Conservation (phyloP, 768 basidiomycete species). For the Cyclocybe cylindracea region DNA sequence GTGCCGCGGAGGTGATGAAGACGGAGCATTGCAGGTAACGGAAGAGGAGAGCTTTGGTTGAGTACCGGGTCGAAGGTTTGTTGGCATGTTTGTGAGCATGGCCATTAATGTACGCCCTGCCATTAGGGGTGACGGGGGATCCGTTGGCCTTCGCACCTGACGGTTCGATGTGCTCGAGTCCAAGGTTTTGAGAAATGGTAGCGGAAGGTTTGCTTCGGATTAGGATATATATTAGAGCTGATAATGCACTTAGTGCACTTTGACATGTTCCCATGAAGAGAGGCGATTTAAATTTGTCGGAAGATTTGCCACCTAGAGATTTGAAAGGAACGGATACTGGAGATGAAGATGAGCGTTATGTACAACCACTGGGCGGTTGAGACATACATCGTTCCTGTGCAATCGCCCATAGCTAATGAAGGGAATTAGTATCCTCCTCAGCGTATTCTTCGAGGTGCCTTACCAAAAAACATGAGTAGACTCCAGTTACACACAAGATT, state of each 20-base stretch:
- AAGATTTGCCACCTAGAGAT: slow-evolving; percentile 58
- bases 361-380: not conserved
- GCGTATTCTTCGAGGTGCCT: not conserved
- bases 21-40: slow-evolving; percentile 82
- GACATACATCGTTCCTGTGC: slow-evolving; percentile 89
- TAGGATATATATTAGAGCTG: slow-evolving; percentile 76
- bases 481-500: slow-evolving; percentile 76
- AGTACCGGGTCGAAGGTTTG: slow-evolving; percentile 36
- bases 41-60: slow-evolving; percentile 55
- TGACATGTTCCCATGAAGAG: slow-evolving; percentile 86
- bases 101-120: slow-evolving; percentile 35
- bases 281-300: slow-evolving; percentile 82
- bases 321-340: slow-evolving; percentile 85
- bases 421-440: not conserved
- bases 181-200: slow-evolving; percentile 58
- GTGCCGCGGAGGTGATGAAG: slow-evolving; percentile 88
- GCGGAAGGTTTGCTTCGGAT: slow-evolving; percentile 56
- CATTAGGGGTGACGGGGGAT: slow-evolving; percentile 22
- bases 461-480: slow-evolving; percentile 84
- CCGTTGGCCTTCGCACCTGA: slow-evolving; percentile 23
- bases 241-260: slow-evolving; percentile 73
- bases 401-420: slow-evolving; percentile 78
- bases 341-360: not conserved
- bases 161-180: slow-evolving; percentile 46
- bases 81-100: slow-evolving; percentile 21